Base-by-base conservation (phyloP, 1,284 basidiomycete genomes). In the Ceratobasidium sp. region DNA sequence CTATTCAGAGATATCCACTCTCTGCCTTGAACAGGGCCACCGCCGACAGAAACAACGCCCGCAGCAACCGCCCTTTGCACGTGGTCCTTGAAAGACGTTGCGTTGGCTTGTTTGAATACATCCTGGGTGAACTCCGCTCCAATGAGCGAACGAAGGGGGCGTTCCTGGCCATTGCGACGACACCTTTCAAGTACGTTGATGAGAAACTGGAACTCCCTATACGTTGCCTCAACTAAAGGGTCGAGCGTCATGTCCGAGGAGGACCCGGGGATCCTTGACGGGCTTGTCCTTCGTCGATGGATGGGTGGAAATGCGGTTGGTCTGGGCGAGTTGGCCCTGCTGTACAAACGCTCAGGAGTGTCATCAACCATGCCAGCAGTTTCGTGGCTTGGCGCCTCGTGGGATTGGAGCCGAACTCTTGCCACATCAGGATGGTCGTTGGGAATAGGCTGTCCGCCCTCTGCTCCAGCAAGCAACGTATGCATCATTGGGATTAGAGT, bases 1-100 rank as follows among this genome's bases (percentile, higher is more conserved):
- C 50, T 8, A 23, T 39, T 64, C 21, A 64, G 42, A 5, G 60
- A 53, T 8, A 64, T 64, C 60, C 60, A 64, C 50, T 64, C 60
- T 44, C 50, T 53, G 19, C 60, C 60, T 39, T 64, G 60, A 29
- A 64, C 50, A 42, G 25, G 33, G 6, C 60, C 60, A 27, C 49
- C 60, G 6, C 60, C 60, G 16, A 64, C 60, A 2, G 50, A 33
- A 14, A 64, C 60, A 16, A 64, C 60, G 14, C 60, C 60, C 6
- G 60, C 60, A 13, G 36, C 11, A n/a, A 27, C 50, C 4, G 60
- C 60, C 16, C 60, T 47, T 11, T 29, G 49, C 30, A 64, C 50
- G 27, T 64, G 52, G 13, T 64, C 60, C 39, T 50, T 64, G n/a
- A 64, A 64, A 7, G 60, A 64, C 5, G 49, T 42, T 19, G 36